Evolutionary conservation across 352 stramenopile genomes (phyloP).

Genomic region (Phytophthora syringae): DNA sequence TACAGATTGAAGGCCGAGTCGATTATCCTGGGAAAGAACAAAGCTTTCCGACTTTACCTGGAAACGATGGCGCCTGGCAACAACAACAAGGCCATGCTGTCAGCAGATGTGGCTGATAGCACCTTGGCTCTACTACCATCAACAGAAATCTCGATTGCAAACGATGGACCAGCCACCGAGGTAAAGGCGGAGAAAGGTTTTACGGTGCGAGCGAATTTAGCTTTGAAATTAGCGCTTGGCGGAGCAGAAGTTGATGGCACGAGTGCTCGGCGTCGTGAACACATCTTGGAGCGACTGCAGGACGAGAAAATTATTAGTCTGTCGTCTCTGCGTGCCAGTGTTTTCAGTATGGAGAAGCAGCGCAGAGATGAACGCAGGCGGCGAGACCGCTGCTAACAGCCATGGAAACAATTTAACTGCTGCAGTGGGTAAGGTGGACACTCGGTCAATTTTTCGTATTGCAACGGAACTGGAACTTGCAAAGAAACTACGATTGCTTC

Average conservation of each 20-base stretch:
- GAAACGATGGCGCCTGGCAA: constrained; percentile 32
- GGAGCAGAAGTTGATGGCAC: constrained; percentile 67
- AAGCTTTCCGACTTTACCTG: constrained; percentile 76
- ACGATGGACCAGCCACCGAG: constrained; percentile 2
- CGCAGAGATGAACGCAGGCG: constrained; percentile 27
- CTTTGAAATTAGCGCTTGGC: constrained; percentile 66
- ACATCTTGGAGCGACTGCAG: constrained; percentile 67
- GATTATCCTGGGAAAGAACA: constrained; percentile 85
- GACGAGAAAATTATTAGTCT: constrained; percentile 82
- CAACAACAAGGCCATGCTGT: constrained; percentile 9
- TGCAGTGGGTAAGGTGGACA: constrained; percentile 71
- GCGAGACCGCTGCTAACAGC: constrained; percentile 11
- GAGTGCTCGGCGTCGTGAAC: constrained; percentile 55
- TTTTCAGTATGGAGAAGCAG: constrained; percentile 75
- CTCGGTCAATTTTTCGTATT: constrained; percentile 73
- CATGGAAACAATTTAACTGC: constrained; percentile 21
- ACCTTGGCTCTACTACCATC: neutral
- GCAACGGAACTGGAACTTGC: constrained; percentile 65
- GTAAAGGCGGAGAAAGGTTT: constrained; percentile 34
- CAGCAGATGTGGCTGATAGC: constrained; percentile 5
- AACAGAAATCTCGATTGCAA: constrained; percentile 10
- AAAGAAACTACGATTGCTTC: constrained; percentile 56
- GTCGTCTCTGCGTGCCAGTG: constrained; percentile 75
- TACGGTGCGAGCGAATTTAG: constrained; percentile 56
- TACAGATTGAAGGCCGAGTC: constrained; percentile 79